Evolutionary conservation across 2,329 filamentous ascomycete genomes (phyloP).

Genomic region (Sclerotinia glacialis): DNA sequence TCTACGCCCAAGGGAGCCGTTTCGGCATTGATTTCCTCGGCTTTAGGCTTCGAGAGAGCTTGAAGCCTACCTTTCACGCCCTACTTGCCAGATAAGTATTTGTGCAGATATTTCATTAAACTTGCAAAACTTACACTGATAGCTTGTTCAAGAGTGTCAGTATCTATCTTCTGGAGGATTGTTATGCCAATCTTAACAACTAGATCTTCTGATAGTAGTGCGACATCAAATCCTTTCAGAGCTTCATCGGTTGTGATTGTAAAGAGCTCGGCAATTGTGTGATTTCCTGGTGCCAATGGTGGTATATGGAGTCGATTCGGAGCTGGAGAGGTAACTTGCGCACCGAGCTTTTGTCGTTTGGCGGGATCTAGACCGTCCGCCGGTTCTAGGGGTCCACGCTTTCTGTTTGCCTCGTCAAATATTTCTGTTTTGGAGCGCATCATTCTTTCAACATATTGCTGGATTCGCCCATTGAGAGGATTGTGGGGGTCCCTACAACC

Average conservation of each 20-base stretch:
- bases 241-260: conserved; percentile 75
- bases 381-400: conserved; percentile 70
- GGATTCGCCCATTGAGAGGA: conserved; percentile 71
- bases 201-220: conserved; percentile 70
- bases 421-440: conserved; percentile 75
- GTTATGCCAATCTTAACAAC: conserved; percentile 79
- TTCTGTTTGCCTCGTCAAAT: conserved; percentile 74
- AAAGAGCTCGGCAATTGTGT: conserved; percentile 80
- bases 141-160: conserved; percentile 66
- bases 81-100: conserved; percentile 33
- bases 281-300: conserved; percentile 69
- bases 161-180: conserved; percentile 70
- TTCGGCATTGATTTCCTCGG: conserved; percentile 50
- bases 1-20: conserved; percentile 63
- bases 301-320: conserved; percentile 47
- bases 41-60: conserved; percentile 37
- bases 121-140: conserved; percentile 57
- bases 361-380: conserved; percentile 68
- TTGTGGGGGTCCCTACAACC: conserved; percentile 70
- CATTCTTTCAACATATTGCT: conserved; percentile 81
- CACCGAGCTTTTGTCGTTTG: conserved; percentile 75
- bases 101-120: conserved; percentile 16
- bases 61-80: conserved; percentile 51
- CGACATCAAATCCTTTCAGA: conserved; percentile 78
- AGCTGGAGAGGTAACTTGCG: conserved; percentile 42